These are phyloP conservation scores for Serendipita sp. DNA, from an alignment of 768 basidiomycete genomes.

Conservation along the genomic window DNA sequence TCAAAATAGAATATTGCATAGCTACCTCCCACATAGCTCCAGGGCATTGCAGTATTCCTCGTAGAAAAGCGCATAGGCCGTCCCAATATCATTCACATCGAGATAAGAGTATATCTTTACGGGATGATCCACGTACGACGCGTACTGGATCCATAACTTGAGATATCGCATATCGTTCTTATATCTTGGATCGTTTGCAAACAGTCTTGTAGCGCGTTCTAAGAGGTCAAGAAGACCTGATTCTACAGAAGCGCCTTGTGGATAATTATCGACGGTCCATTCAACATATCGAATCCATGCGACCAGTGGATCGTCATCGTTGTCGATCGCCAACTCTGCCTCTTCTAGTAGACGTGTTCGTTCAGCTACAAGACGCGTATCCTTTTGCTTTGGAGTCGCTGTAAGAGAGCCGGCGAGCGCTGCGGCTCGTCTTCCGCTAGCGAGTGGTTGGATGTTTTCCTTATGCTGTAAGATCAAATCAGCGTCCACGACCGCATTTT, in stretches of 20 bases:
- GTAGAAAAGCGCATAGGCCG: slow-evolving; percentile 61
- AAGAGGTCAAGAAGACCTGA: slow-evolving; percentile 69
- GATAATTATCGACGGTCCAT: slow-evolving; percentile 79
- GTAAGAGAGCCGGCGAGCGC: slow-evolving; percentile 55
- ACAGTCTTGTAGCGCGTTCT: slow-evolving; percentile 66
- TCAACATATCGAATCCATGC: slow-evolving; percentile 75
- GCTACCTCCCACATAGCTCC: slow-evolving; percentile 64
- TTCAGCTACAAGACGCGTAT: slow-evolving; percentile 42
- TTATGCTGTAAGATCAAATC: slow-evolving; percentile 71
- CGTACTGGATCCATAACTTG: slow-evolving; percentile 81
- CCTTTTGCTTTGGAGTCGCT: slow-evolving; percentile 63
- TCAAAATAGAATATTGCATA: slow-evolving; percentile 10
- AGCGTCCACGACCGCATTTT: slow-evolving; percentile 46
- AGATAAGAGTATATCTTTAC: slow-evolving; percentile 73
- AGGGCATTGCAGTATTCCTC: slow-evolving; percentile 78
- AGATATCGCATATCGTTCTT: slow-evolving; percentile 73
- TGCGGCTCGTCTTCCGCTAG: slow-evolving; percentile 61
- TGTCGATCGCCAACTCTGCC: slow-evolving; percentile 29
- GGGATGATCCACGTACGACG: slow-evolving; percentile 57
- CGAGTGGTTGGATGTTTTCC: slow-evolving; percentile 74
- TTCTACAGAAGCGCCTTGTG: slow-evolving; percentile 45
- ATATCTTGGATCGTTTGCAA: slow-evolving; percentile 70
- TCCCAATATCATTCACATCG: slow-evolving; percentile 79
- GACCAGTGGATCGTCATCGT: slow-evolving; percentile 68
- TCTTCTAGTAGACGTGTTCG: slow-evolving; percentile 21